A percentile compares a stretch with the other conserved stretches of the same genome.
Evolutionary conservation across 2,329 filamentous ascomycete genomes (phyloP).

Genomic region (Teratosphaeria zuluensis): DNA sequence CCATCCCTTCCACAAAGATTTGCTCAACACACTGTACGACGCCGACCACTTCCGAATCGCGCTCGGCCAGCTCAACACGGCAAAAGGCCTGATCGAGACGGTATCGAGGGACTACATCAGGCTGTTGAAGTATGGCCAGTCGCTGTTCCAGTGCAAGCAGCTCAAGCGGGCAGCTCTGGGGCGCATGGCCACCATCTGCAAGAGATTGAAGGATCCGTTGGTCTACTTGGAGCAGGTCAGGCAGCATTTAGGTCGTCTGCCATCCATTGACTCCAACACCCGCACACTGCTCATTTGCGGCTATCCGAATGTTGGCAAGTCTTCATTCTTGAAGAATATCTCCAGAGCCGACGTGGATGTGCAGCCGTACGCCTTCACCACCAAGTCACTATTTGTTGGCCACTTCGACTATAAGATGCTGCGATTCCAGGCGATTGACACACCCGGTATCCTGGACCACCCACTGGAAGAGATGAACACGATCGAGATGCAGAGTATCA

Average conservation of each 20-base stretch:
- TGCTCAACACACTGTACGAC: conserved; percentile 97
- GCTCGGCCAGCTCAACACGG: conserved; percentile 88
- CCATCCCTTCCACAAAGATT: conserved; percentile 83
- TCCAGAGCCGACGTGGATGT: conserved; percentile 93
- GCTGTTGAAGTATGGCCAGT: conserved; percentile 92
- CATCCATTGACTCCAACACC: conserved; percentile 96
- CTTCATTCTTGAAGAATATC: conserved; percentile 84
- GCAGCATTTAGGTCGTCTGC: conserved; percentile 93
- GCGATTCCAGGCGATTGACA: conserved; percentile 88
- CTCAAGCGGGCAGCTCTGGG: conserved; percentile 91
- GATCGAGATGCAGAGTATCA: conserved; percentile 98
- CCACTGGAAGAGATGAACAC: conserved; percentile 99
- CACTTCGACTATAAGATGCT: conserved; percentile 97
- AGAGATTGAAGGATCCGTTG: conserved; percentile 86
- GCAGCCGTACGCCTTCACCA: conserved; percentile 97
- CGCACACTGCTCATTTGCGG: conserved; percentile 92
- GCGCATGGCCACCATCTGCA: conserved; percentile 96
- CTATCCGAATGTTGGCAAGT: conserved; percentile 97
- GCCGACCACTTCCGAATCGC: conserved; percentile 96
- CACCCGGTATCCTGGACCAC: conserved; percentile 95
- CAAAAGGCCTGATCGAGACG: conserved; percentile 92
- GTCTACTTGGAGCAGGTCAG: conserved; percentile 93
- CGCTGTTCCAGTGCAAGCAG: conserved; percentile 97
- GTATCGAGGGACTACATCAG: conserved; percentile 94
- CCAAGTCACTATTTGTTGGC: conserved; percentile 91